Conservation (phyloP, 495 filamentous ascomycete genomes). For the Hamigera avellanea region DNA sequence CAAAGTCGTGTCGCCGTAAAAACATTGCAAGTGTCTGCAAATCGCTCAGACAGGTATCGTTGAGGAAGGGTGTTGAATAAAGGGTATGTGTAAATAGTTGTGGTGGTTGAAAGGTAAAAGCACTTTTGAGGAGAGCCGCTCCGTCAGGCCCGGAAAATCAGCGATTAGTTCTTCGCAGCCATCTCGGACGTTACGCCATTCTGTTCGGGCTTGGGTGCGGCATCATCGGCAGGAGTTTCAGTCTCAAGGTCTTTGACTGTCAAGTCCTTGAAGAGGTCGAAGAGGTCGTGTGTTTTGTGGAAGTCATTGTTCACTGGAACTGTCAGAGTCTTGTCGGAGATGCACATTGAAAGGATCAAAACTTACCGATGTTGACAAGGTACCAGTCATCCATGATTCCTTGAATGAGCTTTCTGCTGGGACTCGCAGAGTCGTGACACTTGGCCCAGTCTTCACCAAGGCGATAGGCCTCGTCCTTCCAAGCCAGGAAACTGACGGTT, state of each 20-base stretch:
- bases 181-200: too few species aligned
- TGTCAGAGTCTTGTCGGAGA: constrained; percentile 12
- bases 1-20: constrained; percentile 35
- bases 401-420: constrained; percentile 74
- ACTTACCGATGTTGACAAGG: constrained; percentile 87
- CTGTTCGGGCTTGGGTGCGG: constrained; percentile 7
- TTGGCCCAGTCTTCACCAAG: constrained; percentile 90
- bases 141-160: background rate
- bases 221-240: constrained; percentile 15
- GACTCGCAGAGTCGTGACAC: constrained; percentile 66
- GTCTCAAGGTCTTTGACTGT: constrained; percentile 51
- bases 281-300: constrained; percentile 64
- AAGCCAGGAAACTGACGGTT: constrained; percentile 92
- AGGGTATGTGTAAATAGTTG: constrained; percentile 8
- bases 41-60: background rate
- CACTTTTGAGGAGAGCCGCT: constrained; percentile 1
- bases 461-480: constrained; percentile 96
- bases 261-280: constrained; percentile 74
- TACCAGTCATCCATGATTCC: constrained; percentile 83
- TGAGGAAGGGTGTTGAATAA: constrained; percentile 31
- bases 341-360: background rate
- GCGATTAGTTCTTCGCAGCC: too few species aligned
- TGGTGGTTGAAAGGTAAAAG: constrained; percentile 10
- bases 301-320: constrained; percentile 88
- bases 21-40: constrained; percentile 18